phyloP scores from a whole-genome alignment of 768 basidiomycete species.

The Hygrophoropsis aurantiaca region DNA sequence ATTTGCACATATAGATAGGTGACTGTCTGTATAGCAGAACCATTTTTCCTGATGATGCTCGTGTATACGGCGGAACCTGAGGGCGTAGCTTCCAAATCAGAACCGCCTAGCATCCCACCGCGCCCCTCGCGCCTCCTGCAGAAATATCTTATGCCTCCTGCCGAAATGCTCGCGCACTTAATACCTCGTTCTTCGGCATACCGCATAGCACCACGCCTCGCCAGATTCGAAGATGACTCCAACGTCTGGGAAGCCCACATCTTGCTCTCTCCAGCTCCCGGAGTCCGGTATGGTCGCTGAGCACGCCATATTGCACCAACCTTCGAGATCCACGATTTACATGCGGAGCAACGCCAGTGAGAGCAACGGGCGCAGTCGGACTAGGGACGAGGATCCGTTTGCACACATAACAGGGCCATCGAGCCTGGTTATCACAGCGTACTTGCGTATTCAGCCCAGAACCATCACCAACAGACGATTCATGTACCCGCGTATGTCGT shows the following conservation, averaged over 20 bases:
- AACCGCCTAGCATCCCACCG: constrained; percentile 8
- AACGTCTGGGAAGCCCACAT: constrained; percentile 30
- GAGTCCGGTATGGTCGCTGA: constrained; percentile 2
- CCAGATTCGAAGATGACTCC: constrained; percentile 10
- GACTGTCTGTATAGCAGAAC: too few species aligned
- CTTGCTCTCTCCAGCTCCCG: constrained; percentile 6
- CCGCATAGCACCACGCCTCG: constrained; percentile 25
- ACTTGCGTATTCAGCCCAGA: constrained; percentile 12
- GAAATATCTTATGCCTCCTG: neutral
- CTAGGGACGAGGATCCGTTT: constrained; percentile 26
- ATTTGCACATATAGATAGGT: too few species aligned
- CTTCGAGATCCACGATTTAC: constrained; percentile 27
- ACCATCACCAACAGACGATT: constrained; percentile 23
- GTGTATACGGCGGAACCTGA: constrained; percentile 56
- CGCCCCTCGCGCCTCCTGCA: constrained; percentile 16
- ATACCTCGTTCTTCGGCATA: constrained; percentile 21
- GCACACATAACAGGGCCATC: constrained; percentile 18
- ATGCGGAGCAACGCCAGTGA: constrained; percentile 29
- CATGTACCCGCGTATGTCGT: constrained; percentile 29
- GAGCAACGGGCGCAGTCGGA: constrained; percentile 9
- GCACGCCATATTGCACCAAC: constrained; percentile 14
- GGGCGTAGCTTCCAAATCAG: constrained; percentile 25
- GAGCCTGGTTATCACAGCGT: constrained; percentile 4
- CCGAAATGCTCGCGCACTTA: too few species aligned
- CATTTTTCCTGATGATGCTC: constrained; percentile 38